Base-by-base conservation (phyloP, 352 stramenopile species). In the Globisporangium rhizosaccharum region DNA sequence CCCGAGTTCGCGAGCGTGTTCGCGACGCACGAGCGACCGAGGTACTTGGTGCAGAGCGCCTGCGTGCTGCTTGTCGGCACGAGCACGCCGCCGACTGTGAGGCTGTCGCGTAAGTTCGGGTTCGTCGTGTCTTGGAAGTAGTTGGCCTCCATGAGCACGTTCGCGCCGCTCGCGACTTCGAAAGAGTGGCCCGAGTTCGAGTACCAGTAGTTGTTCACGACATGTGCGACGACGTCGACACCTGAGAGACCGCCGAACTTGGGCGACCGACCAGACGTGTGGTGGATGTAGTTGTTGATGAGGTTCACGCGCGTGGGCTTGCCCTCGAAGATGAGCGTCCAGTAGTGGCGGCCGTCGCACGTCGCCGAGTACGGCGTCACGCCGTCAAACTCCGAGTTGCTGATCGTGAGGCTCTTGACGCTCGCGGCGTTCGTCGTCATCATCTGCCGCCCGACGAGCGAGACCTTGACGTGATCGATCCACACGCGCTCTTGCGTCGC, bases 321-420 rank as follows among this genome's bases (percentile, higher is more conserved):
- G n/a, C 67, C 67, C 20, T 74, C 51, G n/a, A 72, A 57, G 56
- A 72, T 67, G 56, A 71, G 67, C 7, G 53, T 68, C 70, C 66
- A 77, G 60, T 77, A 77, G 57, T 77, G 66, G 56, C 56, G 66
- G 4, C 64, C 63, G 44, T 77, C 66, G 47, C 70, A 77, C n/a
- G 70, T 63, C 2, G 70, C 57, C 7, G 66, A 74, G 45, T 54
- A 77, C 17, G 36, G 12, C 20, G 70, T 75, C 8, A 53, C 26
- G 18, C 66, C 66, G 51, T 77, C 67, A 56, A 77, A 77, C 45
- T 77, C 66, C 45, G 51, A 71, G 61, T 74, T 74, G 15, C 53
- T 66, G 53, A 77, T 69, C n/a, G 70, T 75, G 20, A 75, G 12
- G 37, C 66, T 75, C 46, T 66, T 66, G 18, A 62, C 55, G n/a